Evolutionary conservation across 2,329 filamentous ascomycete species (phyloP).

Genomic region (Aspergillus novofumigatus): DNA sequence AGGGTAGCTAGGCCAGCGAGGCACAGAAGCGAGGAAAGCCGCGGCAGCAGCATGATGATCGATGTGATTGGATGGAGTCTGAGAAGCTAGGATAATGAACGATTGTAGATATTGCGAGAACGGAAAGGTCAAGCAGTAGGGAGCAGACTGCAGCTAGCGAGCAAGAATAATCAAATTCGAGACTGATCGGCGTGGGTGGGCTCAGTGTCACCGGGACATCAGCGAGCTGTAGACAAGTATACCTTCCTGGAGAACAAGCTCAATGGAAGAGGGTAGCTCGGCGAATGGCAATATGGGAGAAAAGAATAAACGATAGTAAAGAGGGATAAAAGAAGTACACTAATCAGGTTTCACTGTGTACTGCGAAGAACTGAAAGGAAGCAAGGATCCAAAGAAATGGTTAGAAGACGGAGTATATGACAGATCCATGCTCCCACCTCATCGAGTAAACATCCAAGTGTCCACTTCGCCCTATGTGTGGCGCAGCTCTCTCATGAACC

Average conservation of each 20-base stretch:
- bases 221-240: constrained; percentile 42
- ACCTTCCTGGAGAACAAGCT: constrained; percentile 2
- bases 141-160: constrained; percentile 17
- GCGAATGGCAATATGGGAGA: too few species aligned
- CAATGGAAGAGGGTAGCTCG: background rate
- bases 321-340: background rate
- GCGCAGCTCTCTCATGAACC: constrained; percentile 6
- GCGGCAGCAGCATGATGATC: constrained; percentile 29
- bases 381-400: constrained; percentile 1
- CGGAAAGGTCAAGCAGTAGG: constrained; percentile 1
- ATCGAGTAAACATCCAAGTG: constrained; percentile 18
- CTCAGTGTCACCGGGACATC: constrained; percentile 37
- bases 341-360: background rate
- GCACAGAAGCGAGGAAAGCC: constrained; percentile 32
- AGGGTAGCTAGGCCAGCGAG: constrained; percentile 31
- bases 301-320: constrained; percentile 4
- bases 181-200: constrained; percentile 5
- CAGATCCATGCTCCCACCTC: constrained; percentile 3
- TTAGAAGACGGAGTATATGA: constrained; percentile 8
- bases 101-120: background rate
- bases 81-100: background rate
- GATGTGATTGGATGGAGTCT: constrained; percentile 2
- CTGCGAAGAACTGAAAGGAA: background rate
- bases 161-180: constrained; percentile 1
- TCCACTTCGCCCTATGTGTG: constrained; percentile 19